Base-by-base conservation (phyloP, 2,329 filamentous ascomycete species). In the Didymella segeticola region DNA sequence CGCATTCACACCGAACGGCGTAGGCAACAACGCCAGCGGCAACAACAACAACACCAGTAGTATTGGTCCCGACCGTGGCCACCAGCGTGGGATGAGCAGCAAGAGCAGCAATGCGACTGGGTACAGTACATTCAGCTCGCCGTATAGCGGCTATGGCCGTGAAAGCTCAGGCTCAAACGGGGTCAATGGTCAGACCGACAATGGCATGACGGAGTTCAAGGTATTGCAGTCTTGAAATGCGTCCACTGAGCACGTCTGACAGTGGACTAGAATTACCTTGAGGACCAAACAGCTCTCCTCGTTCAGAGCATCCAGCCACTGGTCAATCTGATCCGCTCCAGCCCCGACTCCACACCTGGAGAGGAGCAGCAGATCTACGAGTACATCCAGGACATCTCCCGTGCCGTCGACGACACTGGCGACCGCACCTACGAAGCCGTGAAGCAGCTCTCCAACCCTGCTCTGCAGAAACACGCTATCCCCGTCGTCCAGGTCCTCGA, bases 301-400 rank as follows among this genome's bases (percentile, higher is more conserved):
- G 88, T 95, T 22, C 86, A 91, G 61, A 89, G 86, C 37, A 92
- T 96, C 60, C 90, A 95, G 74, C 84, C 86, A n/a, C 83, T 96
- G 7, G 90, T 96, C 39, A 79, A 83, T 51, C 82, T 86, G 53
- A 87, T 96, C 56, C 84, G 83, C 22, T 82, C 68, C 7, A 69
- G 59, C 3, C 66, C 72, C 7, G 57, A 56, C 9, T 66, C 64
- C 1, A 66, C 66, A 1, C 62, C 69, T 2, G 62, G 60, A 6
- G 73, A 76, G 34, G 69, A 73, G 26, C 63, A 68, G 43, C 68
- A 86, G 58, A 86, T 95, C 54, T 82, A 83, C 29, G 80, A 79
- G n/a, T 84, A 91, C 69, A 88, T 95, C 57, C 80, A 80, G 49
- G 83, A 86, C 49, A 93, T 95, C 63, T 84, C 85, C 6, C 81